Conservation (phyloP, 371 early-diverging fungal species). For the Haplosporangium sp. region DNA sequence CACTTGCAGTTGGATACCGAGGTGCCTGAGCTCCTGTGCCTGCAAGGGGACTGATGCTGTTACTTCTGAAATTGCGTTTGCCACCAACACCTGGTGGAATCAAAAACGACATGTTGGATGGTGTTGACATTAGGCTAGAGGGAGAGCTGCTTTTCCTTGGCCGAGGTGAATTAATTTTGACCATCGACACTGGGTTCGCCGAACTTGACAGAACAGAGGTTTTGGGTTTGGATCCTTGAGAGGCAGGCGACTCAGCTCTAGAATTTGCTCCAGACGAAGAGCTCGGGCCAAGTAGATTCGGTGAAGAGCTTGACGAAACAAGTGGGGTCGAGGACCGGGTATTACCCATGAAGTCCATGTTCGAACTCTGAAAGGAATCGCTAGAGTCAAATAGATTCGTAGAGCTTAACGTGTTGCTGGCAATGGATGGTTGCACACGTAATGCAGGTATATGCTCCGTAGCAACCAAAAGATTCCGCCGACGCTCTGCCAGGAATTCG, state of each 20-base stretch:
- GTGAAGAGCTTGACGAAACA: conserved; percentile 2
- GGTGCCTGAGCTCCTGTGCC: conserved; percentile 4
- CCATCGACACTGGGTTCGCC: conserved; percentile 16
- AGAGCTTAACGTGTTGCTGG: neutral
- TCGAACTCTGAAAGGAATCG: conserved; percentile 19
- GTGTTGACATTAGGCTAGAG: conserved; percentile 45
- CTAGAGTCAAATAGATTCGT: conserved; percentile 14
- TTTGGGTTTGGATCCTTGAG: conserved; percentile 16
- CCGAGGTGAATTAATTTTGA: conserved; percentile 15
- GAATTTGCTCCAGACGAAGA: conserved; percentile 8
- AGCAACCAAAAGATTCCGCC: conserved; percentile 58
- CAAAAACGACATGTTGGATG: conserved; percentile 47
- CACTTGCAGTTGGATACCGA: conserved; percentile 9
- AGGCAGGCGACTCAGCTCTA: conserved; percentile 16
- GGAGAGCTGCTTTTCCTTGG: conserved; percentile 44
- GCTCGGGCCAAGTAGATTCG: conserved; percentile 7
- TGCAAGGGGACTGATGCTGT: conserved; percentile 34
- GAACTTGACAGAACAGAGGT: neutral
- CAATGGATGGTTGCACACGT: neutral
- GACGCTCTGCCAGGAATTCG: conserved; percentile 63
- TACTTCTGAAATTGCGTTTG: conserved; percentile 28
- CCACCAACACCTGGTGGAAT: conserved; percentile 29
- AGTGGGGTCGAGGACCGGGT: conserved; percentile 13
- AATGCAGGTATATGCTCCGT: conserved; percentile 9
- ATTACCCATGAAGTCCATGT: conserved; percentile 5